phyloP scores from a whole-genome alignment of 352 stramenopile genomes.

The Globisporangium sylvaticum region DNA sequence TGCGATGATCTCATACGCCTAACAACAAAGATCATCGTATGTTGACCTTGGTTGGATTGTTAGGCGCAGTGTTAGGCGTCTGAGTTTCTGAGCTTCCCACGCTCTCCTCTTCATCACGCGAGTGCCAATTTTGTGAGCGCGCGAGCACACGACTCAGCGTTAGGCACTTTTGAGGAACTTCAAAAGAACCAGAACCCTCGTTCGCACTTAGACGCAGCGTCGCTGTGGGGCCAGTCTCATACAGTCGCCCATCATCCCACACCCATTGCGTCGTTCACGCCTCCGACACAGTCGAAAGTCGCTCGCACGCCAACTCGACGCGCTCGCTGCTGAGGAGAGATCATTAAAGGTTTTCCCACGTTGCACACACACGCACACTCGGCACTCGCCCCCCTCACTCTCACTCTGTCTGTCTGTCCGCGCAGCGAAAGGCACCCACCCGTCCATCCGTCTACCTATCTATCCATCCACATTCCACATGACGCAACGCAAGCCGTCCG shows the following conservation, averaged over 20 bases:
- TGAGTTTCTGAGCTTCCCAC: too few species aligned
- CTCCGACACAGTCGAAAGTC: too few species aligned
- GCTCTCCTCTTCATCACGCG: not conserved
- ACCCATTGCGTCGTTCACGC: too few species aligned
- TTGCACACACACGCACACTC: not conserved
- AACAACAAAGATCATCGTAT: too few species aligned
- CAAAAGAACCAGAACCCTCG: not conserved
- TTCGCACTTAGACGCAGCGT: conserved; percentile 2
- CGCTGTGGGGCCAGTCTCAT: not conserved
- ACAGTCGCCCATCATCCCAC: not conserved
- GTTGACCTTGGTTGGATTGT: not conserved
- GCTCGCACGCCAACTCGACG: not conserved
- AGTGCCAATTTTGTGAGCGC: conserved; percentile 6
- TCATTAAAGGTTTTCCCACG: conserved; percentile 8
- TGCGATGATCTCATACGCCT: too few species aligned
- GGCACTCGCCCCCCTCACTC: not conserved
- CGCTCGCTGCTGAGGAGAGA: not conserved
- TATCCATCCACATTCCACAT: conserved; percentile 1
- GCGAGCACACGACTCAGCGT: too few species aligned
- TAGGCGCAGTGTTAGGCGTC: too few species aligned
- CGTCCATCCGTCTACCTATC: not conserved
- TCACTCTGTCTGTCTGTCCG: not conserved
- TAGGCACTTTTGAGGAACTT: not conserved
- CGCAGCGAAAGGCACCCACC: conserved; percentile 5
- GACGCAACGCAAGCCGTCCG: not conserved